phyloP scores from a whole-genome alignment of 805 yeast genomes.

The Kuraishia ogatae region DNA sequence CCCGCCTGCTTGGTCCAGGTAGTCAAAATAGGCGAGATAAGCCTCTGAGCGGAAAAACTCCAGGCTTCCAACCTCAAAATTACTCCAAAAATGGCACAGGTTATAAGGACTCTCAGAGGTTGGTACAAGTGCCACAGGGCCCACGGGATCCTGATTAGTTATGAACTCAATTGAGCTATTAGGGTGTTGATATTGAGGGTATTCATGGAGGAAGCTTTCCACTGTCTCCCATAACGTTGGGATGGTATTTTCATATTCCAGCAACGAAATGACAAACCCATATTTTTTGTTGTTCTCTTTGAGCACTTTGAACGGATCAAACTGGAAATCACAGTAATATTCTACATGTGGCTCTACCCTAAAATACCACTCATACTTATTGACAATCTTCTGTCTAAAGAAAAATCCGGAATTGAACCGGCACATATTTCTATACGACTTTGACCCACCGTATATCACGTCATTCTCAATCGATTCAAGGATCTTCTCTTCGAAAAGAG shows the following conservation, averaged over 20 bases:
- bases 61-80: constrained; percentile 70
- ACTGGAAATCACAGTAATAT: constrained; percentile 79
- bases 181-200: constrained; percentile 56
- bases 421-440: constrained; percentile 88
- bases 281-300: constrained; percentile 69
- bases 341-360: constrained; percentile 92
- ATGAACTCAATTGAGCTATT: constrained; percentile 53
- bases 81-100: constrained; percentile 83
- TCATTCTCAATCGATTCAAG: constrained; percentile 33
- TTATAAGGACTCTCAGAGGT: constrained; percentile 53
- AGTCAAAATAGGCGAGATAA: constrained; percentile 53
- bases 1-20: constrained; percentile 61
- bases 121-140: constrained; percentile 32
- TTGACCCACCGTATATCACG: constrained; percentile 57
- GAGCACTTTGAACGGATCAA: constrained; percentile 82
- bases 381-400: constrained; percentile 65
- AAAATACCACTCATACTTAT: constrained; percentile 82
- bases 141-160: constrained; percentile 42
- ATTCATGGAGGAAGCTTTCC: constrained; percentile 48
- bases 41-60: constrained; percentile 62
- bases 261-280: constrained; percentile 78
- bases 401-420: constrained; percentile 89
- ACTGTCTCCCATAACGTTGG: constrained; percentile 77
- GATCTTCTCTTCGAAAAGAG: constrained; percentile 38
- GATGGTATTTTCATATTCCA: constrained; percentile 79